Evolutionary conservation across 169 alveolate species (phyloP), one percentile per base, ranked within the genome.

Genomic region (Fabrea salina): DNA sequence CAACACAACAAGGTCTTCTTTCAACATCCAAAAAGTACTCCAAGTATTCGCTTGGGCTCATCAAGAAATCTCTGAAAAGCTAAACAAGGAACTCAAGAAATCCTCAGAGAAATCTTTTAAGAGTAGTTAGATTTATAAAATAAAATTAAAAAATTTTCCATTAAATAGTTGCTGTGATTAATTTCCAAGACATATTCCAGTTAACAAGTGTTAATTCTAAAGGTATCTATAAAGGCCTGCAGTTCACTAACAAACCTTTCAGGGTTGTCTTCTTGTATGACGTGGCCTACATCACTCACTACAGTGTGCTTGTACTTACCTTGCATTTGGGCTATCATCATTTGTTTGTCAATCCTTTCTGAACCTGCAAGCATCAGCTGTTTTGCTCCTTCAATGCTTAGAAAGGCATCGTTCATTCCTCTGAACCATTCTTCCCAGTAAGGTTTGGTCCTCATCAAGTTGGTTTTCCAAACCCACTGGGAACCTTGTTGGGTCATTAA

Each of bases 351-450:
- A 89, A 93, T 86, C 85, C 97, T 90, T 77, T 95, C 98, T 43
- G 83, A 86, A 58, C 95, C 95, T 16, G 97, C 96, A 30, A 92
- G 53, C 51, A 93, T 84, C 49, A 95, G 81, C 49, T 85, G 70
- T 53, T 93, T 93, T 3, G 96, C 96, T 35, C 88, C 80, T 51
- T 89, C 80, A 22, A 89, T 80, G 41, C 82, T 40, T 32, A 93
- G 82, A 83, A 93, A 95, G 11, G 92, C 83, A 22, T 89, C 77
- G 6, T 95, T 92, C 75, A 93, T 83, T 40, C 97, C 97, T 30
- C 81, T 86, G 79, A 95, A 95, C 97, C 98, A 95, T 25, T 92
- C 95, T 79, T 82, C 88, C 97, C 97, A 95, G 79, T 68, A 93
- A 0, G 84, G 86, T 79, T 91, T 82, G 4, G 96, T 84, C 41